Evolutionary conservation across 352 stramenopile genomes (phyloP).

Genomic region (Phytopythium boreale): DNA sequence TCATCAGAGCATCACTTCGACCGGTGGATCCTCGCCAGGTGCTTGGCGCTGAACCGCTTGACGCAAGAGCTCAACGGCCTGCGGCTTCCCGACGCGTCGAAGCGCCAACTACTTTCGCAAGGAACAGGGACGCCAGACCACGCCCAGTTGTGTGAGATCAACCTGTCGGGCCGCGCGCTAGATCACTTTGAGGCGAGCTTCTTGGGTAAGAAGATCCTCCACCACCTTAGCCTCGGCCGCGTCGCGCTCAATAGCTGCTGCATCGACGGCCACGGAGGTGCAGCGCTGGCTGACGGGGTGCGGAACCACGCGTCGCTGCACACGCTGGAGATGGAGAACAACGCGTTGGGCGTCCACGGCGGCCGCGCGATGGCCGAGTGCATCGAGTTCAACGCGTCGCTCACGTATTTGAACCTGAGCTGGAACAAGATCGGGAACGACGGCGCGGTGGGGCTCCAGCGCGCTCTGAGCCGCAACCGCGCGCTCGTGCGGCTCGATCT

Average conservation of each 20-base stretch:
- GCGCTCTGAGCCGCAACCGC: conserved; percentile 48
- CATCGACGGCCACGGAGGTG: conserved; percentile 46
- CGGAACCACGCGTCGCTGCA: conserved; percentile 64
- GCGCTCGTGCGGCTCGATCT: conserved; percentile 57
- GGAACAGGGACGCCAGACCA: conserved; percentile 6
- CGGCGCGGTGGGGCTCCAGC: conserved; percentile 36
- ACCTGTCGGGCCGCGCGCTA: conserved; percentile 40
- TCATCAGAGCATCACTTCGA: conserved; percentile 45
- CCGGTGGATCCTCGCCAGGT: conserved; percentile 65
- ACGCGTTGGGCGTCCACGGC: conserved; percentile 39
- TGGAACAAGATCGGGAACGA: conserved; percentile 73
- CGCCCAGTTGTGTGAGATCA: conserved; percentile 30
- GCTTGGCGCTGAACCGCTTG: conserved; percentile 55
- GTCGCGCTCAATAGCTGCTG: conserved; percentile 59
- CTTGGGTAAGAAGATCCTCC: conserved; percentile 62
- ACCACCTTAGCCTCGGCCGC: conserved; percentile 59
- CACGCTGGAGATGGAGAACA: conserved; percentile 70
- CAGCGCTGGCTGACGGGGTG: conserved; percentile 54
- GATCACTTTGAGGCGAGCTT: conserved; percentile 64
- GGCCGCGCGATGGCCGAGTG: conserved; percentile 58
- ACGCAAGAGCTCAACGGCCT: conserved; percentile 61
- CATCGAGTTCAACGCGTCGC: conserved; percentile 49
- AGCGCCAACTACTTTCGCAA: conserved; percentile 11
- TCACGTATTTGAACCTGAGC: conserved; percentile 73
- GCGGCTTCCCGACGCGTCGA: conserved; percentile 22